A percentile compares a stretch with the other conserved stretches of the same genome.
Evolutionary conservation across 768 basidiomycete species (phyloP).

Genomic region (Rhodotorula babjevae): DNA sequence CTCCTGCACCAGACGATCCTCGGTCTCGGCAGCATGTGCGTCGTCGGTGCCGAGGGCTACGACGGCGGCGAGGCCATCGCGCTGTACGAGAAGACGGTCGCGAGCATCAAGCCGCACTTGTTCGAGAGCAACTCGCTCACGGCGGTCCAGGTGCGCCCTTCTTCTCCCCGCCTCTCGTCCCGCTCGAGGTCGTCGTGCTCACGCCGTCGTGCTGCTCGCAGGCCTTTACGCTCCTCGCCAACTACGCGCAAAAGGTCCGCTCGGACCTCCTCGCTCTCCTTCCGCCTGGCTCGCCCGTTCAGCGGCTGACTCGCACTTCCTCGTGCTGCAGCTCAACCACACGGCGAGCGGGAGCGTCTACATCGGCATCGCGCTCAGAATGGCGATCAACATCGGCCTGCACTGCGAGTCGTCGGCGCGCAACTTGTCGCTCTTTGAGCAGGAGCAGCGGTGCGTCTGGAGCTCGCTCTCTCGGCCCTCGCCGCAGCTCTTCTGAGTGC

Average conservation of each 20-base stretch:
- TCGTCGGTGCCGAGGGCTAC: not conserved
- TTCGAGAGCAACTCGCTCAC: conserved; percentile 1
- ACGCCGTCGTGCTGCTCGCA: not conserved
- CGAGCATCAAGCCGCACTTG: not conserved
- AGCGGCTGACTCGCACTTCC: not conserved
- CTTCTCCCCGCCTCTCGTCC: too few relatives aligned
- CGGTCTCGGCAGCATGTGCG: conserved; percentile 8
- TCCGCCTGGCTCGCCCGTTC: not conserved
- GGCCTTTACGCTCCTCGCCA: not conserved
- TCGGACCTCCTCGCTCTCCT: not conserved
- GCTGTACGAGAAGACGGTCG: not conserved
- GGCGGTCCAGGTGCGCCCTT: not conserved
- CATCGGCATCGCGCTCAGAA: conserved; percentile 4
- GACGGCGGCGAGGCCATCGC: not conserved
- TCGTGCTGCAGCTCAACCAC: not conserved
- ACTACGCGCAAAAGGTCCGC: conserved; percentile 3
- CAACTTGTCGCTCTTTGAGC: not conserved
- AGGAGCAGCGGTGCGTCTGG: not conserved
- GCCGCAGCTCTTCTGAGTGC: not conserved
- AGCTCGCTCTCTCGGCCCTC: not conserved
- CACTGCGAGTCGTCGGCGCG: not conserved
- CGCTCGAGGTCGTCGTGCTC: not conserved
- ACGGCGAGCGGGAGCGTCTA: not conserved
- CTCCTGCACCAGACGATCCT: not conserved
- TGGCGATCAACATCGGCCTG: conserved; percentile 16